Conservation (phyloP, 768 basidiomycete genomes). For the Mycena chlorophos region DNA sequence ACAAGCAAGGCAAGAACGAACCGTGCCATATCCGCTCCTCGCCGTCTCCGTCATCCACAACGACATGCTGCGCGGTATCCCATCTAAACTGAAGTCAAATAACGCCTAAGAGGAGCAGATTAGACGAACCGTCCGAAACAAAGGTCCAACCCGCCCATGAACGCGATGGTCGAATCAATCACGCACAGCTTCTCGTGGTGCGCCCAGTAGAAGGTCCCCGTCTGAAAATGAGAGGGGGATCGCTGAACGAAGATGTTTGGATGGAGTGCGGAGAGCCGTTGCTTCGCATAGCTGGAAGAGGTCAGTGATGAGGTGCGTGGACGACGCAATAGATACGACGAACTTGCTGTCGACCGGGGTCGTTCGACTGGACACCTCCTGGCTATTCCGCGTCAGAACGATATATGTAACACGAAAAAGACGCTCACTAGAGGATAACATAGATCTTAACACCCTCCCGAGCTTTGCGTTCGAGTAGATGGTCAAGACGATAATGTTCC, state of each 20-base stretch:
- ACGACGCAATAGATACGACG: constrained; percentile 25
- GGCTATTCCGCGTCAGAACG: constrained; percentile 47
- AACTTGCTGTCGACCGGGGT: constrained; percentile 94
- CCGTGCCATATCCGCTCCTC: constrained; percentile 85
- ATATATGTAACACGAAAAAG: background rate
- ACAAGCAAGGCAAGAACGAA: constrained; percentile 29
- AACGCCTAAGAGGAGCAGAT: background rate
- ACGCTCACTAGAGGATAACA: constrained; percentile 85
- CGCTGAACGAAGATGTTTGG: constrained; percentile 95
- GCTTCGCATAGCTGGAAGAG: constrained; percentile 75
- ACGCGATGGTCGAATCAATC: constrained; percentile 94
- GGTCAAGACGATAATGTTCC: constrained; percentile 84
- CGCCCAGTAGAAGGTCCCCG: constrained; percentile 98
- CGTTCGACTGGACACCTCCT: constrained; percentile 93
- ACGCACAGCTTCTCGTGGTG: constrained; percentile 99
- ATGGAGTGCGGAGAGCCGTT: constrained; percentile 74
- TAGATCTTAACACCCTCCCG: constrained; percentile 95
- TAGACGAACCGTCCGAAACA: constrained; percentile 76
- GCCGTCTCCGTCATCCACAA: constrained; percentile 80
- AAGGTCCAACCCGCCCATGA: constrained; percentile 96
- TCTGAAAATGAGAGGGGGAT: constrained; percentile 96
- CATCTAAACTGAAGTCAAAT: constrained; percentile 50
- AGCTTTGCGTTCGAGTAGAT: constrained; percentile 84
- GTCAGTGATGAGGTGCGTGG: constrained; percentile 10
- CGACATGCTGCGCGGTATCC: constrained; percentile 94